Conservation (phyloP, 2,329 filamentous ascomycete genomes). For the Colletotrichum euphorbiae region DNA sequence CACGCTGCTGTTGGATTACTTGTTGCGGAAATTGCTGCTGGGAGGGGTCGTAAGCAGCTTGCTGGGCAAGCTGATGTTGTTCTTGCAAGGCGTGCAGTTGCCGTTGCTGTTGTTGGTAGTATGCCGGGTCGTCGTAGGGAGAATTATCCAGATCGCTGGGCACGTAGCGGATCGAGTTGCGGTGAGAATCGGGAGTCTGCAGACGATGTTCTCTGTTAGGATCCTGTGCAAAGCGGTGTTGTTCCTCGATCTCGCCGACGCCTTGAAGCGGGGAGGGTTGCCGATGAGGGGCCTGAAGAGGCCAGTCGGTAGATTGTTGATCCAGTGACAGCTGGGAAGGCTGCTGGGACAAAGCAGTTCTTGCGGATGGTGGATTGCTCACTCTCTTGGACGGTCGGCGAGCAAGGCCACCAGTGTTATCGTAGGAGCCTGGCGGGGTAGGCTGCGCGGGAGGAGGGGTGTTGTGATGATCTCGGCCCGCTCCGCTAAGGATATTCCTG, state of each 20-base stretch:
- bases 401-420: slow-evolving; percentile 60
- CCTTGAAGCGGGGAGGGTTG: slow-evolving; percentile 60
- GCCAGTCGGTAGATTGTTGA: slow-evolving; percentile 50
- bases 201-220: slow-evolving; percentile 54
- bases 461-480: slow-evolving; percentile 47
- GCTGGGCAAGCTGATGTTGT: slow-evolving; percentile 51
- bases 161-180: slow-evolving; percentile 62
- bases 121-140: slow-evolving; percentile 60
- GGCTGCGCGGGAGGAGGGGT: slow-evolving; percentile 43
- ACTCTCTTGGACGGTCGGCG: slow-evolving; percentile 69
- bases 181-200: slow-evolving; percentile 54
- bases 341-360: slow-evolving; percentile 53
- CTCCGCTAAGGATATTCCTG: slow-evolving; percentile 64
- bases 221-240: slow-evolving; percentile 49
- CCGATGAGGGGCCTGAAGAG: slow-evolving; percentile 44
- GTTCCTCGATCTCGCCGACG: slow-evolving; percentile 54
- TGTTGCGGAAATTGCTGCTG: slow-evolving; percentile 50
- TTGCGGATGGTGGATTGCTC: slow-evolving; percentile 60
- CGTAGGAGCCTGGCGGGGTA: slow-evolving; percentile 54
- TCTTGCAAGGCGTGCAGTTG: slow-evolving; percentile 47
- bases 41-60: slow-evolving; percentile 54
- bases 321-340: slow-evolving; percentile 53
- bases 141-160: slow-evolving; percentile 57
- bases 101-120: slow-evolving; percentile 54
- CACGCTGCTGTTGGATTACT: slow-evolving; percentile 41